phyloP scores from a whole-genome alignment of 805 yeast species.

The Myxozyma udenii region DNA sequence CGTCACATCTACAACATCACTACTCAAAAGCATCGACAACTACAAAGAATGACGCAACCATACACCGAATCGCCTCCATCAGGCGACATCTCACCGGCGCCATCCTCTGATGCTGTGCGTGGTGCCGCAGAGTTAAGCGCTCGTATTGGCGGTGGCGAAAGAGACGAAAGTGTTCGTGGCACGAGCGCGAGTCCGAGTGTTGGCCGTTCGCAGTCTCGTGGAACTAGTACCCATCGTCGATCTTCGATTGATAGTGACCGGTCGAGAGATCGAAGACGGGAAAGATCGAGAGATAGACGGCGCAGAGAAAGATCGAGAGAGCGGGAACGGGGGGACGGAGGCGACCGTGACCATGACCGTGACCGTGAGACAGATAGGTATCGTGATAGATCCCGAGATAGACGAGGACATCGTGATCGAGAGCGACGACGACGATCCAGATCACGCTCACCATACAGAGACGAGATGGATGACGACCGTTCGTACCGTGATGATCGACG shows the following conservation, averaged over 20 bases:
- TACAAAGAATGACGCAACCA: no score
- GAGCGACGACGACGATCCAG: not conserved
- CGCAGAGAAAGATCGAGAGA: constrained; percentile 16
- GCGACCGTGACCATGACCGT: constrained; percentile 14
- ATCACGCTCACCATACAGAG: constrained; percentile 8
- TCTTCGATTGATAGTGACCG: constrained; percentile 13
- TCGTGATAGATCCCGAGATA: not conserved
- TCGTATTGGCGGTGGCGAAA: no score
- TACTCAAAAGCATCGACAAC: no score
- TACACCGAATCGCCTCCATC: no score
- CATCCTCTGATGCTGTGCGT: no score
- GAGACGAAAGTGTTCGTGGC: no score
- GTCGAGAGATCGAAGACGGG: constrained; percentile 8
- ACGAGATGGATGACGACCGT: constrained; percentile 9
- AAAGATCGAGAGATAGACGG: constrained; percentile 18
- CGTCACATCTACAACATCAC: no score
- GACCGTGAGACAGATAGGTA: constrained; percentile 12
- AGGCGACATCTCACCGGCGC: no score
- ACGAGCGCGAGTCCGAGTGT: no score
- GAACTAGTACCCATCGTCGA: constrained; percentile 3
- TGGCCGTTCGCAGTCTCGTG: constrained; percentile 14
- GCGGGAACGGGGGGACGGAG: constrained; percentile 3
- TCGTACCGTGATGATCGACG: not conserved
- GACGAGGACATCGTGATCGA: constrained; percentile 1
- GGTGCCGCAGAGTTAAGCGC: no score